These are phyloP conservation scores for Talaromyces albobiverticillius DNA, from an alignment of 2,329 filamentous ascomycete genomes.

Conservation along the genomic window DNA sequence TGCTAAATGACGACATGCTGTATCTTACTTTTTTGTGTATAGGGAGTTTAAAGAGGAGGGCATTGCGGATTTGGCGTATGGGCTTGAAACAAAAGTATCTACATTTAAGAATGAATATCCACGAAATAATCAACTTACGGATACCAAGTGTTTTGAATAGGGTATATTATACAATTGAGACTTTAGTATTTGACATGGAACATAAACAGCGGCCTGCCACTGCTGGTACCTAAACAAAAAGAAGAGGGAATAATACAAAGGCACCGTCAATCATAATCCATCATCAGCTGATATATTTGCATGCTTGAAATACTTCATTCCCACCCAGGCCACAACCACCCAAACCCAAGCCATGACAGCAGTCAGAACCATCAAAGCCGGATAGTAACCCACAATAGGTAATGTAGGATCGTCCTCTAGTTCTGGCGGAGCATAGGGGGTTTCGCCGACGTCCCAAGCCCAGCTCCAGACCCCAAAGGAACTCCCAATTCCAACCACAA, in stretches of 20 bases:
- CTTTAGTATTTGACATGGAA: neutral
- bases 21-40: neutral
- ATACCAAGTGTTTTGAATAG: neutral
- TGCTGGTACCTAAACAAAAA: neutral
- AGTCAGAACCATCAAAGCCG: slow-evolving; percentile 86
- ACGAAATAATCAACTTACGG: neutral
- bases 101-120: neutral
- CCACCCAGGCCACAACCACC: slow-evolving; percentile 96
- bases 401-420: slow-evolving; percentile 91
- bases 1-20: too few relatives aligned
- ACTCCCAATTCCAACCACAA: slow-evolving; percentile 94
- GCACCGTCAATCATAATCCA: slow-evolving; percentile 21
- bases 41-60: neutral
- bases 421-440: slow-evolving; percentile 91
- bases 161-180: neutral
- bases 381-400: slow-evolving; percentile 96
- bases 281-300: slow-evolving; percentile 77
- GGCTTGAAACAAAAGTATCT: neutral
- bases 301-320: slow-evolving; percentile 99
- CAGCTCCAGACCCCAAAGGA: slow-evolving; percentile 95
- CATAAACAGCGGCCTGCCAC: neutral
- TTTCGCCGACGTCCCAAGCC: slow-evolving; percentile 98
- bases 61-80: neutral
- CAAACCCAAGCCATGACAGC: slow-evolving; percentile 98
- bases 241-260: neutral